Evolutionary conservation across 345 rosid genomes (phyloP).

Genomic region (Trapa incisa): DNA sequence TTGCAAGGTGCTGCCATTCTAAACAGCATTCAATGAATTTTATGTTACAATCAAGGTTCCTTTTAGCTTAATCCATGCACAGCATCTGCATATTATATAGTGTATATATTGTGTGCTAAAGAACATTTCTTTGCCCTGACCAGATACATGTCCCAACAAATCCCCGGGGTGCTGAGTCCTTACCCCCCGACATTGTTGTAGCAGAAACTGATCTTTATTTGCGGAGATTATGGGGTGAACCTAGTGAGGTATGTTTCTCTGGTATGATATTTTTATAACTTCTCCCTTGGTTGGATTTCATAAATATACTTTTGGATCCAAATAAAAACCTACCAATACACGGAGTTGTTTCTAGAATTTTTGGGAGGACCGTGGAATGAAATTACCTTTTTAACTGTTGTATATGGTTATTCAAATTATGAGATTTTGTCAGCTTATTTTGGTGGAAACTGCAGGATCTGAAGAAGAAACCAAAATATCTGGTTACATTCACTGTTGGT

Average conservation of each 20-base stretch:
- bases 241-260: conserved; percentile 55
- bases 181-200: conserved; percentile 80
- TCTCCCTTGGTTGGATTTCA: neutral
- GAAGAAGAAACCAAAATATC: conserved; percentile 67
- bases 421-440: neutral
- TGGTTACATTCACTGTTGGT: conserved; percentile 81
- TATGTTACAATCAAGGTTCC: too few species aligned
- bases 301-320: neutral
- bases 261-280: neutral
- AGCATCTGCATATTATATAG: too few species aligned
- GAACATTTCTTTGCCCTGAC: neutral
- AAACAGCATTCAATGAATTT: too few species aligned
- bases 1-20: too few species aligned
- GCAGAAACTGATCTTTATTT: conserved; percentile 67
- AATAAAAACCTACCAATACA: neutral
- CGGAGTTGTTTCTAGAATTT: neutral
- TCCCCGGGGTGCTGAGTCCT: conserved; percentile 87
- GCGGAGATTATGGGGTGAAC: conserved; percentile 96
- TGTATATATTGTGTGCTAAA: neutral
- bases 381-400: neutral
- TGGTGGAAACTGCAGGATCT: conserved; percentile 46
- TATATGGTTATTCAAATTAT: too few species aligned
- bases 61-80: too few species aligned
- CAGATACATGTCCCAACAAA: conserved; percentile 80
- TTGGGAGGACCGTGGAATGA: neutral